Base-by-base conservation (phyloP, 352 stramenopile genomes). In the Stephanocyclus meneghinianus region DNA sequence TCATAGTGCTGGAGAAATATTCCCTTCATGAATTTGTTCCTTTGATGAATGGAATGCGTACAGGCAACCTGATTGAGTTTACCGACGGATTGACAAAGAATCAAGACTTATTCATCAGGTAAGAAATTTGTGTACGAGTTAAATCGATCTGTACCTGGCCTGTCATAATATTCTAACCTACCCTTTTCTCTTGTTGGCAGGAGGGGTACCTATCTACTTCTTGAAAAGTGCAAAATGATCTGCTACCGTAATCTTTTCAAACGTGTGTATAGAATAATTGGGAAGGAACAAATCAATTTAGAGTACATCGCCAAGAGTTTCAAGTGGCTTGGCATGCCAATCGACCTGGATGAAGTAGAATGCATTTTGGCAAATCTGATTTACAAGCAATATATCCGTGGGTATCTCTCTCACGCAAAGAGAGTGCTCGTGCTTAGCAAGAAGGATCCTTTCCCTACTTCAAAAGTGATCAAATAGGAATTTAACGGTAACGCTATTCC, bases 301-400 rank as follows among this genome's bases (percentile, higher is more conserved):
- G 81, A 94, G 13, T 87, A 97, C 73, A 95, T 98, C 74, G 91
- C 96, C 76, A 85, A 91, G 32, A 93, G 91, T 40, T 89, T 98
- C 37, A 91, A 94, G 40, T 92, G 93, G 80, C 83, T 97, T 53
- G 94, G 93, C 0, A 95, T 95, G 47, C 85, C 94, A 32, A 97
- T 96, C 64, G 95, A 98, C 78, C 94, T 98, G 84, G 95, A 98
- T 78, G 95, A 98, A 88, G 94, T 99, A 55, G 96, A 99, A 88
- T 98, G 96, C 70, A 94, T 98, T 63, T 83, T 99, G 42, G 95
- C 95, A 32, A 99, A 98, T 86, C 89, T 99, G 45, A 98, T 99
- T 80, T 98, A 96, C 84, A 97, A 97, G 74, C 94, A 95, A 40
- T 97, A 97, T 82, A 91, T 99, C 78, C 96, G 97, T 64, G 96